Percentiles rank a stretch among this genome's conserved stretches.
Conservation (phyloP, 2,329 filamentous ascomycete genomes). For the Zalaria sp. region DNA sequence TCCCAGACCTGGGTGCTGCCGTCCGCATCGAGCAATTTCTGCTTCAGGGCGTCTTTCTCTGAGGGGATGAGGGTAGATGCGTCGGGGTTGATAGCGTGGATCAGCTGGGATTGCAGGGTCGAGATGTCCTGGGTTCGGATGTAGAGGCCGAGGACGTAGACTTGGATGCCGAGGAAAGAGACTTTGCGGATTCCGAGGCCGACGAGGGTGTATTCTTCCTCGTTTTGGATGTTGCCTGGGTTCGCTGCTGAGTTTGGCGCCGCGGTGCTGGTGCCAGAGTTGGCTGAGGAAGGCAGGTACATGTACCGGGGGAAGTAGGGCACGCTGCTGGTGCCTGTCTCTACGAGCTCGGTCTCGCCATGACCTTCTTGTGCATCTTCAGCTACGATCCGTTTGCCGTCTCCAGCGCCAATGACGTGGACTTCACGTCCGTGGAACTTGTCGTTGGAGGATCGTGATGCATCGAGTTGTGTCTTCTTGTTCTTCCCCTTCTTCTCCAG, state of each 20-base stretch:
- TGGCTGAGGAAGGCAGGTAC: slow-evolving; percentile 37
- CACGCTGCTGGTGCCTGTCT: slow-evolving; percentile 69
- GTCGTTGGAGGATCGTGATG: slow-evolving; percentile 17
- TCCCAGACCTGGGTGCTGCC: slow-evolving; percentile 64
- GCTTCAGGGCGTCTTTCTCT: slow-evolving; percentile 63
- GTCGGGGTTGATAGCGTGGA: slow-evolving; percentile 59
- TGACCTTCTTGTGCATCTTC: slow-evolving; percentile 15
- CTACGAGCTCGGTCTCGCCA: slow-evolving; percentile 58
- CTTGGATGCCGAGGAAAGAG: slow-evolving; percentile 76
- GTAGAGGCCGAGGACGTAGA: slow-evolving; percentile 92
- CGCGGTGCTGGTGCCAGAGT: slow-evolving; percentile 15
- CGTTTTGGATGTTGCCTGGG: slow-evolving; percentile 20
- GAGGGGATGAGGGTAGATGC: slow-evolving; percentile 72
- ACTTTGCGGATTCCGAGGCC: slow-evolving; percentile 82
- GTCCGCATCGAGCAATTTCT: slow-evolving; percentile 53
- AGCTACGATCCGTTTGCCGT: slow-evolving; percentile 33
- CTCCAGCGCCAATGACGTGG: slow-evolving; percentile 48
- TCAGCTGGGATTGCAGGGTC: slow-evolving; percentile 61
- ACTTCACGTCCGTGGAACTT: slow-evolving; percentile 41
- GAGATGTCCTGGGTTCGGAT: slow-evolving; percentile 72
- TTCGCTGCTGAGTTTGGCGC: slow-evolving; percentile 17
- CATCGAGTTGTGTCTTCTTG: slow-evolving; percentile 17
- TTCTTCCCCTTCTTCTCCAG: slow-evolving; percentile 14
- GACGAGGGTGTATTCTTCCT: slow-evolving; percentile 70
- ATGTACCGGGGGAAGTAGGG: slow-evolving; percentile 65